Evolutionary conservation across 306 rosid genomes (phyloP).

Genomic region (Trichosanthes truncata): DNA sequence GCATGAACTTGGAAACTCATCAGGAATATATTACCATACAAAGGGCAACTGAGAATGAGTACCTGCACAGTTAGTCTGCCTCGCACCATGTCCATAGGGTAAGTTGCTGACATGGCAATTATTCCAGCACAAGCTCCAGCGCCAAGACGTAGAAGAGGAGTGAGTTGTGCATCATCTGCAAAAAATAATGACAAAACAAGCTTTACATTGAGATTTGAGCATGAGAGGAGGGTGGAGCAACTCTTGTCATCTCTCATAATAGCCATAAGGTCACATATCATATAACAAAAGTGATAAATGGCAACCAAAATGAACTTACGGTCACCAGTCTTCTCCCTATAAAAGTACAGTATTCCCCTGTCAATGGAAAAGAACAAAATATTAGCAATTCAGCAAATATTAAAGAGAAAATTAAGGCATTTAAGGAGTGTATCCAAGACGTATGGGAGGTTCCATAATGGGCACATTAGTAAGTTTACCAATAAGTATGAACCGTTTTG

Average conservation of each 20-base stretch:
- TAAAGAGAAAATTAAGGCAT: neutral
- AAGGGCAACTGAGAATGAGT: conserved; percentile 7
- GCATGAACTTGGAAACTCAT: neutral
- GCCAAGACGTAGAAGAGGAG: conserved; percentile 90
- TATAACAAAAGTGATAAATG: neutral
- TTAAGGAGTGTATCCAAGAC: neutral
- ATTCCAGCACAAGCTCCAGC: conserved; percentile 99
- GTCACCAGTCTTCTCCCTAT: conserved; percentile 71
- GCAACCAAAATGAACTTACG: conserved; percentile 38
- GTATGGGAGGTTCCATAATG: neutral
- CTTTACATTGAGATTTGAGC: neutral
- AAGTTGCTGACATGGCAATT: conserved; percentile 99
- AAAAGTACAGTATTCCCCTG: conserved; percentile 73
- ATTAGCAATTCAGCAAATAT: neutral
- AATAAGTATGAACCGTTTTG: neutral
- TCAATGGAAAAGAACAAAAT: conserved; percentile 4
- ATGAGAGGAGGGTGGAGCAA: neutral
- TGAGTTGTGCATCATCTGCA: conserved; percentile 92
- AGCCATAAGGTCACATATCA: neutral
- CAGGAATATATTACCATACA: neutral
- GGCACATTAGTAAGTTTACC: neutral
- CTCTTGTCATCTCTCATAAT: neutral
- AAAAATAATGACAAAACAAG: conserved; percentile 14
- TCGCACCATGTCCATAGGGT: conserved; percentile 99
- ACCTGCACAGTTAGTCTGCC: conserved; percentile 99